Evolutionary conservation across 192 early-diverging fungal genomes (phyloP), one percentile per base, ranked within the genome.

Genomic region (Entomortierella beljakovae): DNA sequence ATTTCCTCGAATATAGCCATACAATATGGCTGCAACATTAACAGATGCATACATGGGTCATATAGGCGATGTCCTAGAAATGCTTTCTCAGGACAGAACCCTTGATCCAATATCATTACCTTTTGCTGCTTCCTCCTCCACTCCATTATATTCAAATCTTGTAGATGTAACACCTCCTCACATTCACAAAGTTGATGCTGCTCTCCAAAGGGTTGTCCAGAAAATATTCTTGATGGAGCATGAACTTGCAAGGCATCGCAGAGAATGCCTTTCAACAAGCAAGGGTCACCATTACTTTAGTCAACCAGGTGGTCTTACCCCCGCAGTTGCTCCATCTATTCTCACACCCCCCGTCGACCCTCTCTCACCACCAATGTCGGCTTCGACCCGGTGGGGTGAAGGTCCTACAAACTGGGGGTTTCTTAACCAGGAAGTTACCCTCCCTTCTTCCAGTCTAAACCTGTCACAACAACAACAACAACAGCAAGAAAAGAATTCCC

Each of bases 321-420:
- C 53, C 53, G 26, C 42, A 16, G 11, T 68, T 7, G 40, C 51
- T 13, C 42, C 75, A 3, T 62, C 62, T 18, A 79, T 79, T 51
- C 75, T 79, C 23, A 79, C 68, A 0, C 74, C 74, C 0, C 75
- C 75, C 13, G 75, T 69, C 61, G 75, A 79, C 51, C 16, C 50
- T 29, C 53, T 79, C 31, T 79, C 75, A 18, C 49, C 75, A 35
- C 62, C 67, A 35, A 46, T 69, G 37, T 60, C 75, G 6, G 37
- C 49, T 42, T 28, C 57, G 11, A 55, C 60, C 5, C 55, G 61
- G 15, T 79, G 75, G 75, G 58, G 51, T 26, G 38, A 62, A 5
- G 57, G 67, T 23, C 29, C 56, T 23, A 32, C 68, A 2, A 46
- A 35, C 25, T 77, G 74, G 74, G 74, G 42, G 46, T 69, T 69